Base-by-base conservation (phyloP, 2,329 filamentous ascomycete species). In the Leptographium lundbergii region DNA sequence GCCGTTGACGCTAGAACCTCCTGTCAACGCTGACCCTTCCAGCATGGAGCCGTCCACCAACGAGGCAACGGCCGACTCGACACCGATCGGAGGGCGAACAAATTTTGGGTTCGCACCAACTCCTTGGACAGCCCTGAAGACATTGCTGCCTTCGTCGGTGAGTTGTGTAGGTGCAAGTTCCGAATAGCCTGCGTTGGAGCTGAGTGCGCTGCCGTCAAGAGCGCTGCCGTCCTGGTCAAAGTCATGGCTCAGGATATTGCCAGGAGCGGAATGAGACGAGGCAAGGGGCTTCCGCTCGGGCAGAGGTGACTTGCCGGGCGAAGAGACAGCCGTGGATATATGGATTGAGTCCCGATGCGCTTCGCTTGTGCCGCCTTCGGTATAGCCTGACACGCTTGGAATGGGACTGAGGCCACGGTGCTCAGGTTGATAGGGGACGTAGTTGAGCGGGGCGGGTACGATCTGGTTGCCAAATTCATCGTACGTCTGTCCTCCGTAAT, bases 51-150 rank as follows among this genome's bases (percentile, higher is more conserved):
- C 89, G 65, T 94, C 87, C 1, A 86, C 75, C 7, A 97, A 76
- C 19, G 91, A 96, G 9, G 92, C 92, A 13, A 97, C 91, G 11
- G 88, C 88, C 17, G 91, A 96, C 71, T 96, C 91, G 0, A 95
- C 85, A 2, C 81, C 89, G 39, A 84, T 68, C 2, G 82, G 83
- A 1, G 82, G 85, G 65, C 91, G 84, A 3, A 95, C 80, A 67
- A 90, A 86, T 64, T 89, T 80, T 2, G 90, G 86, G 65, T 89
- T 95, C 13, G 85, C 84, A 50, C 81, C 86, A 54, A 90, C 73
- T 24, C 81, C 82, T 34, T 81, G 82, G 29, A 96, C 83, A 59
- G 88, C 82, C 65, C 89, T 87, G 36, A 85, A 68, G 64, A 85
- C 79, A 60, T 78, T 81, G 63, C 76, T 74, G 6, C 80, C 75